Evolutionary conservation across 768 basidiomycete species (phyloP).

Genomic region (Trametes villosa): DNA sequence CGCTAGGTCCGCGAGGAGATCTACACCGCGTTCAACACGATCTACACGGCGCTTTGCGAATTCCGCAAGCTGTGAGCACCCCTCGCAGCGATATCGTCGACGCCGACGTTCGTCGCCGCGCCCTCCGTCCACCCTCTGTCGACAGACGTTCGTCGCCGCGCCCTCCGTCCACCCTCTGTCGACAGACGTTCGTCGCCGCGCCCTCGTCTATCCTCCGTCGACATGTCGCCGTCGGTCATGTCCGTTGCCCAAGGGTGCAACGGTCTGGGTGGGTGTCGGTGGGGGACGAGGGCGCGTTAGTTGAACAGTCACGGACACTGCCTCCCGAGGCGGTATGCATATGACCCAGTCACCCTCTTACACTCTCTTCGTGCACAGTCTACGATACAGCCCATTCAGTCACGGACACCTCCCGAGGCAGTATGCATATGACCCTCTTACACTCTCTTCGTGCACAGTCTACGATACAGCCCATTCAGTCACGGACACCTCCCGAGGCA

Average conservation of each 20-base stretch:
- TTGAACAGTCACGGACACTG: constrained; percentile 31
- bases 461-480: constrained; percentile 15
- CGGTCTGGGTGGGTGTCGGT: constrained; percentile 15
- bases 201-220: constrained; percentile 12
- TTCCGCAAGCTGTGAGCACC: constrained; percentile 79
- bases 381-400: too few species aligned
- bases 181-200: constrained; percentile 7
- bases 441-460: constrained; percentile 12
- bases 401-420: constrained; percentile 35
- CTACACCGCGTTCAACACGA: constrained; percentile 99
- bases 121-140: constrained; percentile 14
- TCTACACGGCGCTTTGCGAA: constrained; percentile 96
- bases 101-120: constrained; percentile 7
- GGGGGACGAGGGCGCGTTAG: constrained; percentile 8
- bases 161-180: constrained; percentile 14
- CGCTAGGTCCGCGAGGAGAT: constrained; percentile 96
- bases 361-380: too few species aligned
- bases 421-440: constrained; percentile 21
- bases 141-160: constrained; percentile 7
- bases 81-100: constrained; percentile 4
- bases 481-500: constrained; percentile 33
- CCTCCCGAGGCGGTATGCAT: too few species aligned
- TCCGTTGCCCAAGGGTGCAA: constrained; percentile 17
- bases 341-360: too few species aligned
- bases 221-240: constrained; percentile 7